A percentile compares a stretch with the other conserved stretches of the same genome.
These are phyloP conservation scores for Leccinellum albellum DNA, from an alignment of 768 basidiomycete species.

Conservation along the genomic window DNA sequence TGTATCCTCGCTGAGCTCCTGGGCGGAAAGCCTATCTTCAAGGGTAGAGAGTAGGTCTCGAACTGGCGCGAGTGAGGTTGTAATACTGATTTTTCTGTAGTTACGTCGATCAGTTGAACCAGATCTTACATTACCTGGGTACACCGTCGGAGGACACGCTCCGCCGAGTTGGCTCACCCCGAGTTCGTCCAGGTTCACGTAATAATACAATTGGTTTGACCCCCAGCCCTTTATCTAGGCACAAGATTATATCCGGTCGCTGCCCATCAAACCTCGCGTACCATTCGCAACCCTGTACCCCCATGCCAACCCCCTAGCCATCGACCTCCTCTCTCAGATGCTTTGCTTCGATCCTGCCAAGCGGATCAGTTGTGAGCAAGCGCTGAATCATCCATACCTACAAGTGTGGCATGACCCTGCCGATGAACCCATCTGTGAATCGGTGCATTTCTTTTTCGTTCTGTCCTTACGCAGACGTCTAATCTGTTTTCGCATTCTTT, in stretches of 20 bases:
- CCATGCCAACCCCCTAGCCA: conserved; percentile 87
- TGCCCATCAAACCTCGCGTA: conserved; percentile 95
- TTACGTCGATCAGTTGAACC: conserved; percentile 98
- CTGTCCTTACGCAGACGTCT: not conserved
- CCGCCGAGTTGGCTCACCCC: conserved; percentile 90
- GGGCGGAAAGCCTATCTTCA: conserved; percentile 93
- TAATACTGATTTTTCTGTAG: conserved; percentile 36
- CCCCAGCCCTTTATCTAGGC: conserved; percentile 50
- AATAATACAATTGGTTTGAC: not conserved
- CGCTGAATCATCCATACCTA: conserved; percentile 90
- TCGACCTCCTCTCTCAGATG: conserved; percentile 88
- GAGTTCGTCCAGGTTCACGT: conserved; percentile 47
- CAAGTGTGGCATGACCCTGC: conserved; percentile 98
- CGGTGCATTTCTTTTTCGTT: conserved; percentile 40
- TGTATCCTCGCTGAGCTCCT: conserved; percentile 93
- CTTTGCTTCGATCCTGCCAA: conserved; percentile 95
- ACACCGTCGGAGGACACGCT: conserved; percentile 97
- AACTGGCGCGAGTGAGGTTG: not conserved
- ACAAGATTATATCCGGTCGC: conserved; percentile 95
- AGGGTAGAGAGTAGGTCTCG: conserved; percentile 84
- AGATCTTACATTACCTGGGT: conserved; percentile 97
- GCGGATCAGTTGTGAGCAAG: conserved; percentile 94
- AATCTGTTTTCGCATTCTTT: not conserved
- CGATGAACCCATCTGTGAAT: conserved; percentile 84
- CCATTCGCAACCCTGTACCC: conserved; percentile 92